Conservation (phyloP, 768 basidiomycete genomes). For the Rhodotorula sphaerocarpa region DNA sequence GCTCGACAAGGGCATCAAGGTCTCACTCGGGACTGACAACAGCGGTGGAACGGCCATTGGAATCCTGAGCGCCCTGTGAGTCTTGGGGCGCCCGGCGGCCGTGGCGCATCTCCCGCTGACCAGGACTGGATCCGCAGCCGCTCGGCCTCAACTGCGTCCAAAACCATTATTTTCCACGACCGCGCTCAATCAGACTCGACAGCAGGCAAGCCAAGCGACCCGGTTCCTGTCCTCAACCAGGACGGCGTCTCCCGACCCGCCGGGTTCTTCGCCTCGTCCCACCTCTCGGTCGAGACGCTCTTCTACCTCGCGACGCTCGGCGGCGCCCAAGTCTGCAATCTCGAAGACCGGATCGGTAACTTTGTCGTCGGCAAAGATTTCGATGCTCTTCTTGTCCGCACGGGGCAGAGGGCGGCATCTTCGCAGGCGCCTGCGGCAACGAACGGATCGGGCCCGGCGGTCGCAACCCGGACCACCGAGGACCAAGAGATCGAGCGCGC, state of each 20-base stretch:
- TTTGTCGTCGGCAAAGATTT: slow-evolving; percentile 76
- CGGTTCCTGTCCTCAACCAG: not conserved
- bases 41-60: slow-evolving; percentile 80
- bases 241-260: slow-evolving; percentile 17
- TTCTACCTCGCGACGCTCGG: slow-evolving; percentile 87
- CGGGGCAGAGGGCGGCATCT: slow-evolving; percentile 49
- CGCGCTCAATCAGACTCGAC: slow-evolving; percentile 6
- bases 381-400: slow-evolving; percentile 71
- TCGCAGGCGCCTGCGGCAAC: slow-evolving; percentile 55
- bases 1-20: slow-evolving; percentile 80
- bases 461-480: too few species aligned
- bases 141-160: slow-evolving; percentile 64
- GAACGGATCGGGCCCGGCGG: too few species aligned
- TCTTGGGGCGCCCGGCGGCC: not conserved
- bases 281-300: slow-evolving; percentile 64
- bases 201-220: too few species aligned
- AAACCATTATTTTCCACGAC: slow-evolving; percentile 56
- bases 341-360: slow-evolving; percentile 63
- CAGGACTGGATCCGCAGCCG: slow-evolving; percentile 48
- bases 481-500: slow-evolving; percentile 3
- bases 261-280: slow-evolving; percentile 41
- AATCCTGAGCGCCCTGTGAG: slow-evolving; percentile 58
- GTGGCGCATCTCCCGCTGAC: slow-evolving; percentile 1
- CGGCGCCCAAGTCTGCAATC: slow-evolving; percentile 71
- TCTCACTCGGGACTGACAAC: slow-evolving; percentile 75